Percentiles rank a stretch among this genome's conserved stretches.
phyloP scores from a whole-genome alignment of 768 basidiomycete species.

The Pleurotus tuoliensis region DNA sequence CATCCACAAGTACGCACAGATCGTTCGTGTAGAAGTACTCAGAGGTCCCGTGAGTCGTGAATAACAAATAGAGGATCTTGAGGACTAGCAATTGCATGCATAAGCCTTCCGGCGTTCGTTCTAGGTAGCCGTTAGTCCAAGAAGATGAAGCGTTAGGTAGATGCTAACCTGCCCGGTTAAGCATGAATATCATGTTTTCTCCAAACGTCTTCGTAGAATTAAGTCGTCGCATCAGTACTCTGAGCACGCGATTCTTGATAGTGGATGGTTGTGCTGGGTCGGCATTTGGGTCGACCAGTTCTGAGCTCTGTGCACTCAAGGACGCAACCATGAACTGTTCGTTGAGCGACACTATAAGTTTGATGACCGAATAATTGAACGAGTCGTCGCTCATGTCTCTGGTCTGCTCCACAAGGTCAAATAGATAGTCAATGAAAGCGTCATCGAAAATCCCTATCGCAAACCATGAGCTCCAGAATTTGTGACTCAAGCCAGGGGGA shows the following conservation, averaged over 20 bases:
- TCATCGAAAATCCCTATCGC: constrained; percentile 73
- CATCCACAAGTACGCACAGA: constrained; percentile 91
- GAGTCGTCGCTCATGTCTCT: constrained; percentile 84
- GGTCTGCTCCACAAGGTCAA: constrained; percentile 92
- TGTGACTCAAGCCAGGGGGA: constrained; percentile 9
- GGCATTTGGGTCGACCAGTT: constrained; percentile 9
- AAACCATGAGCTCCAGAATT: not conserved
- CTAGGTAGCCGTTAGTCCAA: constrained; percentile 29
- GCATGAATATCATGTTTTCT: constrained; percentile 98
- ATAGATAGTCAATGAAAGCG: constrained; percentile 81
- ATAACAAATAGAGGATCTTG: constrained; percentile 92
- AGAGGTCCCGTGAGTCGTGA: constrained; percentile 87
- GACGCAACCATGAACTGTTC: constrained; percentile 98
- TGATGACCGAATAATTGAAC: constrained; percentile 94
- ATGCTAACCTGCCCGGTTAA: constrained; percentile 88
- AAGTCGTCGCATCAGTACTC: constrained; percentile 78
- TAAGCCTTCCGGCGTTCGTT: constrained; percentile 82
- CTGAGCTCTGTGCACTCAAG: constrained; percentile 31
- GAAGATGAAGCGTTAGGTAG: too few species aligned
- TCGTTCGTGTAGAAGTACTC: constrained; percentile 99
- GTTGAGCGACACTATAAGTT: constrained; percentile 90
- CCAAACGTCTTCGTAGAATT: constrained; percentile 93
- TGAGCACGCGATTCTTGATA: constrained; percentile 71
- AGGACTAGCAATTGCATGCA: constrained; percentile 94
- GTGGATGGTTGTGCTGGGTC: constrained; percentile 12